A percentile compares a stretch with the other conserved stretches of the same genome.
Evolutionary conservation across 352 stramenopile genomes (phyloP).

Genomic region (Globisporangium sylvaticum): DNA sequence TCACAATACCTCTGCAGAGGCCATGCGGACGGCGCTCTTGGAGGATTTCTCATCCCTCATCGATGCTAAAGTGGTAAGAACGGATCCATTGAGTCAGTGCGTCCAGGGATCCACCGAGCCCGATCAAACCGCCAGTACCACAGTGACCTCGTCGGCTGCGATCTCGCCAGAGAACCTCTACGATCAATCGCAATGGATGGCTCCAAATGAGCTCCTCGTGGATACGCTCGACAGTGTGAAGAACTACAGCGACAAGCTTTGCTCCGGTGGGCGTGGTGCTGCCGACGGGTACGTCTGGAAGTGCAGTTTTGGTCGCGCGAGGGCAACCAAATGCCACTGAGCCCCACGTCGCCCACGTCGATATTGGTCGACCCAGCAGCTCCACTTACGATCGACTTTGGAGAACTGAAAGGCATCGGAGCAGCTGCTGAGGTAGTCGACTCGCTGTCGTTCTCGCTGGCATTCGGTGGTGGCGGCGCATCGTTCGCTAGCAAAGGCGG

Average conservation of each 20-base stretch:
- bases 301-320: constrained; percentile 86
- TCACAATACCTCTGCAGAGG: constrained; percentile 62
- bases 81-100: constrained; percentile 47
- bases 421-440: constrained; percentile 53
- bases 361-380: constrained; percentile 25
- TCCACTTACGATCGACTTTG: constrained; percentile 38
- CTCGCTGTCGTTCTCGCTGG: constrained; percentile 85
- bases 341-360: constrained; percentile 54
- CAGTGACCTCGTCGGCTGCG: constrained; percentile 14
- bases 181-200: constrained; percentile 49
- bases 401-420: constrained; percentile 43
- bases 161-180: constrained; percentile 26
- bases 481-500: constrained; percentile 54
- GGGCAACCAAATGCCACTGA: constrained; percentile 79
- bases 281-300: constrained; percentile 86
- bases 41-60: constrained; percentile 50
- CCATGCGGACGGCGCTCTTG: constrained; percentile 49
- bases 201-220: constrained; percentile 34
- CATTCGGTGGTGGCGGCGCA: constrained; percentile 85
- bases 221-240: constrained; percentile 47
- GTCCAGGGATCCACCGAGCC: constrained; percentile 57
- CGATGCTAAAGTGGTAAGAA: constrained; percentile 68
- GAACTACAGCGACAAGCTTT: constrained; percentile 69
- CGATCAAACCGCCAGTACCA: constrained; percentile 34
- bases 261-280: constrained; percentile 68